Evolutionary conservation across 2,329 filamentous ascomycete species (phyloP).

Genomic region (Neopestalotiopsis sp.): DNA sequence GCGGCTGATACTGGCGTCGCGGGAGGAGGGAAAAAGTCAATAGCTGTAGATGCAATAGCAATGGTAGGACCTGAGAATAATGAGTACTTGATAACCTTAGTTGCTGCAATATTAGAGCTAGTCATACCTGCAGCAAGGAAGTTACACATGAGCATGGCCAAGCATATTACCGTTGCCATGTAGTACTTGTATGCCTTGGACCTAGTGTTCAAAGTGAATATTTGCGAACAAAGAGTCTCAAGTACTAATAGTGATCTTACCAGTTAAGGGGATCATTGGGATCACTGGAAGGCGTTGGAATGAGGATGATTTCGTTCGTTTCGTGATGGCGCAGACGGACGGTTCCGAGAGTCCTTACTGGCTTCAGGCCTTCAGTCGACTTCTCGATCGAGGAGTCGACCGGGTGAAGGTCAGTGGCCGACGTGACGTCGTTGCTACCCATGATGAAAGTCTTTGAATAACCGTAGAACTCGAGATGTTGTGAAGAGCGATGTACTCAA

Average conservation of each 20-base stretch:
- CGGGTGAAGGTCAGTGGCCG: slow-evolving; percentile 4
- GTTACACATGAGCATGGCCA: slow-evolving; percentile 61
- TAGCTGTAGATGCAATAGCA: slow-evolving; percentile 51
- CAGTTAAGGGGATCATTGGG: slow-evolving; percentile 44
- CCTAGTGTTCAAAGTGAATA: slow-evolving; percentile 32
- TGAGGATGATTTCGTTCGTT: slow-evolving; percentile 42
- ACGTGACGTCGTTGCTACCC: slow-evolving; percentile 7
- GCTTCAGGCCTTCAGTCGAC: slow-evolving; percentile 12
- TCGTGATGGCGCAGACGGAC: slow-evolving; percentile 46
- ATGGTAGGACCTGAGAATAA: slow-evolving; percentile 46
- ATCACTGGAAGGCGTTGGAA: slow-evolving; percentile 39
- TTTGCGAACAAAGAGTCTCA: not conserved
- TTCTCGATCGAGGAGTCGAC: slow-evolving; percentile 12
- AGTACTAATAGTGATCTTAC: slow-evolving; percentile 19
- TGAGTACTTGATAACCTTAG: slow-evolving; percentile 3
- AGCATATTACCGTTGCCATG: slow-evolving; percentile 52
- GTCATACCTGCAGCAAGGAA: slow-evolving; percentile 56
- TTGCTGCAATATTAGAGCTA: not conserved
- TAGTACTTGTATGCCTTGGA: slow-evolving; percentile 53
- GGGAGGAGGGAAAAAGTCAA: slow-evolving; percentile 49
- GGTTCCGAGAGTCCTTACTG: slow-evolving; percentile 41
- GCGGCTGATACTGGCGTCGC: slow-evolving; percentile 31
- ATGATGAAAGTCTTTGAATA: slow-evolving; percentile 13
- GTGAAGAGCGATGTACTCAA: not conserved
- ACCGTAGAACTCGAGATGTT: not conserved